Base-by-base conservation (phyloP, 805 yeast species). In the Clavispora carvajalis region DNA sequence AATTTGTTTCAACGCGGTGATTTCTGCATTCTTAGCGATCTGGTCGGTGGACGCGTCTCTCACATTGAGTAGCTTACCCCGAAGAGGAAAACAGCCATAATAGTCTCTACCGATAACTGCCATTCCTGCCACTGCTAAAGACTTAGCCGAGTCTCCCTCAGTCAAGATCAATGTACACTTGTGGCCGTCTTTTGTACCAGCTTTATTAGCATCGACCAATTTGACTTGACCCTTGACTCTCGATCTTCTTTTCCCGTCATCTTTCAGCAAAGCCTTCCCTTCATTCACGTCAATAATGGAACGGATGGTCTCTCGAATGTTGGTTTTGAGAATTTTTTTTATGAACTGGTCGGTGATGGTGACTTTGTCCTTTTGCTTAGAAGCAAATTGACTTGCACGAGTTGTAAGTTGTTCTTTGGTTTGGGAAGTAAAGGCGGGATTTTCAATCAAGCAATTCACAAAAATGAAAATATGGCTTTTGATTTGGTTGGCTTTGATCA, bases 1-100 rank as follows among this genome's bases (percentile, higher is more conserved):
- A 53, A 93, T 93, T 59, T 91, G 89, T 59, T 93, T 93, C 54
- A 93, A 77, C 3, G 97, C 96, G 60, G 88, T 91, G 59, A 93
- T 93, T 65, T 91, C 99, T 10, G 85, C 84, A 62, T 93, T 93
- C 53, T 90, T 91, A 60, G 87, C 73, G 38, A 93, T 84, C 60
- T 90, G 98, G 48, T 93, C 97, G n/a, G 93, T 82, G 9, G 95
- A 80, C 1, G 99, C 99, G 63, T 93, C 99, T 58, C 99, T 78
- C 6, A 93, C 99, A 55, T 93, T 93, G 42, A 93, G 71, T 64
- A 93, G 73, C 61, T 93, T 93, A 76, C 99, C 99, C 58, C 96
- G 79, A 34, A 93, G 69, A 1, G 99, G 99, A 63, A 85, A 93
- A 51, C 95, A 89, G 3, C 99, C 99, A 56, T 89, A 93, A 52